Conservation (phyloP, 2,329 filamentous ascomycete species). For the Penicillium sp. region DNA sequence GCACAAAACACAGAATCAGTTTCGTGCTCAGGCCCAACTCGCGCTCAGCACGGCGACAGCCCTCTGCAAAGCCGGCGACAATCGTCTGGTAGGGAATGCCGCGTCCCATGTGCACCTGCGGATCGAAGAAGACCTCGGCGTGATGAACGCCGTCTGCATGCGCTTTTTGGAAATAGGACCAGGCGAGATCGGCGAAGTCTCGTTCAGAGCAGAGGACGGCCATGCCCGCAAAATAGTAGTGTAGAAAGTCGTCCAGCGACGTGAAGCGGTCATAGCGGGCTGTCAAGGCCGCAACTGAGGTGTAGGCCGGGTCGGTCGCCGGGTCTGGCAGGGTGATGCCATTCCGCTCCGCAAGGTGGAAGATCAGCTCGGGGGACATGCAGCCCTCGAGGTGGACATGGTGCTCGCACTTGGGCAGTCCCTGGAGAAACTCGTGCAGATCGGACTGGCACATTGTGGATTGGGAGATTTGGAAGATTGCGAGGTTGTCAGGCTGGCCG, state of each 20-base stretch:
- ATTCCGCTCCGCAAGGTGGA: slow-evolving; percentile 66
- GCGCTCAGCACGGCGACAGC: slow-evolving; percentile 57
- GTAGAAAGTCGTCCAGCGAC: slow-evolving; percentile 72
- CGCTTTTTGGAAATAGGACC: slow-evolving; percentile 66
- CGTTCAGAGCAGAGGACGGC: slow-evolving; percentile 60
- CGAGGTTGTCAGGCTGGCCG: too few species aligned
- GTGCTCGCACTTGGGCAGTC: slow-evolving; percentile 76
- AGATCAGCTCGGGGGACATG: slow-evolving; percentile 67
- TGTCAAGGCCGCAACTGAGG: slow-evolving; percentile 57
- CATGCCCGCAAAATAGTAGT: slow-evolving; percentile 76
- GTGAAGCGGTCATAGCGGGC: slow-evolving; percentile 65
- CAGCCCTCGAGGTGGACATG: slow-evolving; percentile 78
- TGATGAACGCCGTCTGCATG: slow-evolving; percentile 65
- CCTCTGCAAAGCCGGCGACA: slow-evolving; percentile 61
- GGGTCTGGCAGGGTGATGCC: slow-evolving; percentile 57
- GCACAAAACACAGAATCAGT: slow-evolving; percentile 69
- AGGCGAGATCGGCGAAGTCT: slow-evolving; percentile 73
- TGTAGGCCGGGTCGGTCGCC: slow-evolving; percentile 59
- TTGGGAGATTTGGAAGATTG: too few species aligned
- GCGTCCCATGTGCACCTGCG: slow-evolving; percentile 67
- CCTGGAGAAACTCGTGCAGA: slow-evolving; percentile 59
- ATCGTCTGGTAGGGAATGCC: slow-evolving; percentile 63
- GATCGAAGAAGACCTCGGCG: slow-evolving; percentile 78
- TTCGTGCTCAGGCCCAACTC: slow-evolving; percentile 64
- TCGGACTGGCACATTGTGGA: slow-evolving; percentile 54